Evolutionary conservation across 2,329 filamentous ascomycete genomes (phyloP), one percentile per base, ranked within the genome.

Genomic region (Hortaea sp.): DNA sequence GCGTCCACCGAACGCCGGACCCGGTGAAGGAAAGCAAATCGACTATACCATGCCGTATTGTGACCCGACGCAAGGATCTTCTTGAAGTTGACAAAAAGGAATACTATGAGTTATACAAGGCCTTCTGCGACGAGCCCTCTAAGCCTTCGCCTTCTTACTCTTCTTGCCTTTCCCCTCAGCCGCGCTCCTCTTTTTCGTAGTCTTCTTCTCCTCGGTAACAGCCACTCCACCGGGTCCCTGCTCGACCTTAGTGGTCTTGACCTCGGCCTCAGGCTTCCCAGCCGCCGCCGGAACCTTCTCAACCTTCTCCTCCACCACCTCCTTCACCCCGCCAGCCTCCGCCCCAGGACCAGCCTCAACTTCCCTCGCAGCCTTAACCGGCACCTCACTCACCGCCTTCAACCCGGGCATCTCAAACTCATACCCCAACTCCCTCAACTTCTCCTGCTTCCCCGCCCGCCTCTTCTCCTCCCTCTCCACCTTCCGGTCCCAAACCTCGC

Each of bases 361-460:
- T 20, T 61, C 57, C 56, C 50, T 53, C n/a, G 56, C 51, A 20
- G 20, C 20, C 48, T 60, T 69, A 47, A 71, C 64, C 13, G 72
- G 67, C 42, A 80, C 71, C 40, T 70, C 69, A 27, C 76, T 72
- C 5, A 80, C 76, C 31, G 67, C 66, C 72, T 86, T 94, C 55
- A 95, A 68, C 54, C 74, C 69, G 0, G 88, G 87, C 20, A 79
- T 76, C 43, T 86, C 78, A 60, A 88, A 89, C 50, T 92, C 82
- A 66, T 98, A 97, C 7, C 85, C 90, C 49, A 94, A 67, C 38
- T 76, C 80, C 74, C 86, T 82, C 54, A 95, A 70, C 69, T 85
- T 85, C 62, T 84, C 78, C 1, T 78, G 80, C 67, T 87, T 85
- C 54, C 74, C 73, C 34, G 71, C 68, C 45, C 92, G 76, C 66